phyloP scores from a whole-genome alignment of 345 rosid species.

The Populus ilicifolia region DNA sequence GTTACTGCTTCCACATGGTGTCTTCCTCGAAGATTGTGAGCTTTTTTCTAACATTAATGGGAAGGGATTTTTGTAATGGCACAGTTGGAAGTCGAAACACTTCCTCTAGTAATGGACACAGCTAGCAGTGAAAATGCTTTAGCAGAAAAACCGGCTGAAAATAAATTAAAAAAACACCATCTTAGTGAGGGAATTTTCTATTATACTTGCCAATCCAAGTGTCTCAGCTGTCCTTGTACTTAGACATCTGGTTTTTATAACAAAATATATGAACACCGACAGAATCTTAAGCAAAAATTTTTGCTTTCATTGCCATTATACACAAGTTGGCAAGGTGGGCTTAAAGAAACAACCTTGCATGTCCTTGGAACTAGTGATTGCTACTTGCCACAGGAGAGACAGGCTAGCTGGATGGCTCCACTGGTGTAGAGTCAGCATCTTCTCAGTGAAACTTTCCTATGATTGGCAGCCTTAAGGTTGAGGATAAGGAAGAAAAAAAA shows the following conservation, averaged over 20 bases:
- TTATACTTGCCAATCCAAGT: not conserved
- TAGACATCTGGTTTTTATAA: not conserved
- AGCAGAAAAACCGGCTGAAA: not conserved
- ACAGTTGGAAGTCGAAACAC: not conserved
- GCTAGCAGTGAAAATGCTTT: not conserved
- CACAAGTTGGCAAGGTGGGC: not conserved
- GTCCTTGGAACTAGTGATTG: slow-evolving; percentile 5
- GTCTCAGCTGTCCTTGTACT: not conserved
- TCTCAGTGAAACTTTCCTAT: not conserved
- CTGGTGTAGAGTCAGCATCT: not conserved
- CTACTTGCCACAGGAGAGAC: not conserved
- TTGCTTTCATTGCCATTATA: not conserved
- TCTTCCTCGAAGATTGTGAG: slow-evolving; percentile 8
- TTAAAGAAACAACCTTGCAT: not conserved
- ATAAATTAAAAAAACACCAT: not conserved
- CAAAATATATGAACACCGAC: not conserved
- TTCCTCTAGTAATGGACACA: not conserved
- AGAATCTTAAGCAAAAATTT: not conserved
- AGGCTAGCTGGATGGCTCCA: slow-evolving; percentile 1
- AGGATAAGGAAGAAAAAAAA: no score
- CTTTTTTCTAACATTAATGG: slow-evolving; percentile 8
- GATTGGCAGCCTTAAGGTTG: not conserved
- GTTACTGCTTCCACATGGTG: slow-evolving; percentile 20
- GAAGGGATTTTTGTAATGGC: not conserved
- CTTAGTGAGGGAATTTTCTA: not conserved